phyloP scores from a whole-genome alignment of 1,139 yeast species.

The Candida albicans region DNA sequence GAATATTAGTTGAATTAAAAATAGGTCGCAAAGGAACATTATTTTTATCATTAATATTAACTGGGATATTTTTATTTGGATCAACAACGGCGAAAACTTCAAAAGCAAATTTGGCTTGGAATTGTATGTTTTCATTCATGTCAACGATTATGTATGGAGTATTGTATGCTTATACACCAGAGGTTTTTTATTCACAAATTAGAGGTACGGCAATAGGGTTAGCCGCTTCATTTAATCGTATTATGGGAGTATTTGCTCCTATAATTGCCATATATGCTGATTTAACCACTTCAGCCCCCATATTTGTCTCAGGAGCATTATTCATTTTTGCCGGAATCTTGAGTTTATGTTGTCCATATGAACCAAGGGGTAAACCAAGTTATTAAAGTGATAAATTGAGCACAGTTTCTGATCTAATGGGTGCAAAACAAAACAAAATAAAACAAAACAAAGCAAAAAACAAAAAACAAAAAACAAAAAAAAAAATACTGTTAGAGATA shows the following conservation, averaged over 20 bases:
- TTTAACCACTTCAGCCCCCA: slow-evolving; percentile 43
- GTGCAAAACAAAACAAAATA: not conserved
- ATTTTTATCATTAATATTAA: slow-evolving; percentile 30
- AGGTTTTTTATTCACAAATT: slow-evolving; percentile 39
- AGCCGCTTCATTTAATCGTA: slow-evolving; percentile 42
- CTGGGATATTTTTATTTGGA: slow-evolving; percentile 41
- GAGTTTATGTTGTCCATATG: slow-evolving; percentile 40
- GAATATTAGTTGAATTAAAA: slow-evolving; percentile 36
- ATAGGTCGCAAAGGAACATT: slow-evolving; percentile 45
- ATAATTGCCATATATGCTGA: slow-evolving; percentile 46
- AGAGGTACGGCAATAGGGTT: slow-evolving; percentile 47
- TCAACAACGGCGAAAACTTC: slow-evolving; percentile 44
- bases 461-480: no score
- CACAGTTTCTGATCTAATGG: no score
- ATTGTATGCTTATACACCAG: slow-evolving; percentile 47
- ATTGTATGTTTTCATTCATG: slow-evolving; percentile 41
- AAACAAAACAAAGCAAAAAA: no score
- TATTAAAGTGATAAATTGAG: slow-evolving; percentile 1
- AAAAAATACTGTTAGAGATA: no score
- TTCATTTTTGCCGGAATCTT: slow-evolving; percentile 37
- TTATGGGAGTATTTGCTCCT: slow-evolving; percentile 47
- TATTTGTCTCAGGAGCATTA: slow-evolving; percentile 44
- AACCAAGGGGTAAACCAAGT: slow-evolving; percentile 32
- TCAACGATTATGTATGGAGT: slow-evolving; percentile 48
- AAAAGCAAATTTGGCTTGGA: slow-evolving; percentile 45